Base-by-base conservation (phyloP, 331 rosid genomes). In the Quercus tomentella region DNA sequence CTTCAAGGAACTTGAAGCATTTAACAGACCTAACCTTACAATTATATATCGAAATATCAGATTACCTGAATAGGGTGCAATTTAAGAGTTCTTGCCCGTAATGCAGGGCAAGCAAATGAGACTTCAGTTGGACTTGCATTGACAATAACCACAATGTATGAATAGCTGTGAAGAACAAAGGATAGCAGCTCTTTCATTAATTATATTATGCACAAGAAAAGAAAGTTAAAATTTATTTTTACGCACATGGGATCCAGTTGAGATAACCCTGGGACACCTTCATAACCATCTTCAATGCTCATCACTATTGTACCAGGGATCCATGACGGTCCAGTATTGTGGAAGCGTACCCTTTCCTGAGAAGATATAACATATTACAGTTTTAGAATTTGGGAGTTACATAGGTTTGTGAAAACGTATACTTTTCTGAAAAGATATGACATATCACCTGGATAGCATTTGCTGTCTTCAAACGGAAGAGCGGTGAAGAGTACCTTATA, bases 401-500 rank as follows among this genome's bases (percentile, higher is more conserved):
- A 56, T 23, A 67, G 79, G 37, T 54, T 57, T 41, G 73, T 77
- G 70, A 75, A 73, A 18, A 67, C 25, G n/a, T 16, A 20, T 14
- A 49, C 72, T 10, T n/a, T 2, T 14, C 3, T 20, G 20, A 67
- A 67, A 67, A 67, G 51, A 51, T 69, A 66, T 57, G 35, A 56
- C 15, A 62, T 76, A 82, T 90, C 84, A 91, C 98, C 97, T 91
- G 97, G 75, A 93, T 87, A 82, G 84, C 91, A 84, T 89, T 86
- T 74, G 85, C 92, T 7, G 97, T 93, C 91, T 76, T 87, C 90
- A 96, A 73, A 77, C 94, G 92, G 88, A 96, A 89, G 75, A 93
- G 99, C 21, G 94, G 97, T 49, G 99, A 93, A 77, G 96, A 91
- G 89, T 96, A 96, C 86, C 97, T 88, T 79, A 93, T 90, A n/a